Base-by-base conservation (phyloP, 2,329 filamentous ascomycete species). In the Aspergillus oerlinghausenensis region DNA sequence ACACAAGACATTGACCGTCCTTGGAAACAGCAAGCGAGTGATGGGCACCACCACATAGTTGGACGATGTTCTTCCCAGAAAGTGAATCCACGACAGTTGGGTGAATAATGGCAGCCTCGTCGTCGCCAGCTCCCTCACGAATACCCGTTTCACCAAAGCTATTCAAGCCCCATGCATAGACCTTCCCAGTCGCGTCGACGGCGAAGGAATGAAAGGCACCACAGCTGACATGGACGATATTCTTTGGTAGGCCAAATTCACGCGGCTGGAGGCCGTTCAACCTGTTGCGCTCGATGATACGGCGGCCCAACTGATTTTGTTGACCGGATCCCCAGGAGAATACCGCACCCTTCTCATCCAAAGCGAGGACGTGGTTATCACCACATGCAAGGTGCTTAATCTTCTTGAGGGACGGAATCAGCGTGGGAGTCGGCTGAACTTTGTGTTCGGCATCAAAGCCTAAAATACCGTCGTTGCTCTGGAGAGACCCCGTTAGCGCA, bases 151-250 rank as follows among this genome's bases (percentile, higher is more conserved):
- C 88, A 60, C 88, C 89, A 73, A 89, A 95, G 75, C 89, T 92
- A 80, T 96, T 96, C 29, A 93, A 79, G 25, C 92, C 91, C 90
- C 91, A 96, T 0, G 86, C 84, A 74, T 86, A 94, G 32, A 93
- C 87, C 29, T 83, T 80, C 42, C 86, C 86, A 28, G 86, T 82
- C 59, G 85, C 82, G 65, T 83, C 82, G 50, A 91, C 82, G 51
- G 88, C 88, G 65, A 96, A 93, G 64, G 86, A 89, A 77, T 96
- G 90, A 74, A 92, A 93, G 14, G 87, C 84, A 48, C 91, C 91
- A 54, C 86, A 87, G 28, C 83, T 82, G 56, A 89, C 82, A 74
- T 77, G 84, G 51, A 79, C 79, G 52, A 89, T 84, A 61, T 77
- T 76, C 67, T 82, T 81, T 61, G 81, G 81, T 47, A 85, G 79